Evolutionary conservation across 2,329 filamentous ascomycete species (phyloP).

Genomic region (Diplodia corticola): DNA sequence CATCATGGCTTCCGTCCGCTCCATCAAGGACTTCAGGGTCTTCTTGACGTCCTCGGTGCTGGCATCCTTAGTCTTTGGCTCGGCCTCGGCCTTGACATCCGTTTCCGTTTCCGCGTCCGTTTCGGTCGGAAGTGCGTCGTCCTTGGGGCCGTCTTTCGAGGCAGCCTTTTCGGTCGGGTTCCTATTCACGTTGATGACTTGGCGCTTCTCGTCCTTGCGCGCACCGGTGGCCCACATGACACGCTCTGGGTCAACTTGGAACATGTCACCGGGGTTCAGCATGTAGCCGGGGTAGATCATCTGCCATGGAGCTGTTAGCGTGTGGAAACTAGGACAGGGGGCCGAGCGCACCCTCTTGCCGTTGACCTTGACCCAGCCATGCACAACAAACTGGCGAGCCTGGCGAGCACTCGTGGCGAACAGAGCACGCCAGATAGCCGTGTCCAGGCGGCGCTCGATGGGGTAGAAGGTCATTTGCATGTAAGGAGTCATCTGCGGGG

Average conservation of each 20-base stretch:
- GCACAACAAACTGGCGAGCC: constrained; percentile 89
- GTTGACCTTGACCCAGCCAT: constrained; percentile 93
- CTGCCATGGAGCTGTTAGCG: constrained; percentile 47
- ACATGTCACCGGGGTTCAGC: constrained; percentile 96
- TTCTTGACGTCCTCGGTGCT: constrained; percentile 25
- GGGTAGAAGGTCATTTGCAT: constrained; percentile 97
- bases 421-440: constrained; percentile 88
- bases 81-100: constrained; percentile 50
- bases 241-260: constrained; percentile 86
- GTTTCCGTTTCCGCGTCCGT: constrained; percentile 41
- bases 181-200: constrained; percentile 24
- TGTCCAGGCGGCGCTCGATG: constrained; percentile 85
- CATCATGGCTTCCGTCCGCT: constrained; percentile 62
- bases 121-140: constrained; percentile 31
- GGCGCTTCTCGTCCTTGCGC: constrained; percentile 54
- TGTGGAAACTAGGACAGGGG: neutral
- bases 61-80: constrained; percentile 26
- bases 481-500: constrained; percentile 68
- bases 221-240: constrained; percentile 86
- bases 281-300: constrained; percentile 91
- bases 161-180: constrained; percentile 28
- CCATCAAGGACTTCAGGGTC: constrained; percentile 37
- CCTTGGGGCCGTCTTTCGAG: constrained; percentile 20
- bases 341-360: constrained; percentile 74
- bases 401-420: constrained; percentile 93